Conservation (phyloP, 2,329 filamentous ascomycete species). For the Monosporascus sp. region DNA sequence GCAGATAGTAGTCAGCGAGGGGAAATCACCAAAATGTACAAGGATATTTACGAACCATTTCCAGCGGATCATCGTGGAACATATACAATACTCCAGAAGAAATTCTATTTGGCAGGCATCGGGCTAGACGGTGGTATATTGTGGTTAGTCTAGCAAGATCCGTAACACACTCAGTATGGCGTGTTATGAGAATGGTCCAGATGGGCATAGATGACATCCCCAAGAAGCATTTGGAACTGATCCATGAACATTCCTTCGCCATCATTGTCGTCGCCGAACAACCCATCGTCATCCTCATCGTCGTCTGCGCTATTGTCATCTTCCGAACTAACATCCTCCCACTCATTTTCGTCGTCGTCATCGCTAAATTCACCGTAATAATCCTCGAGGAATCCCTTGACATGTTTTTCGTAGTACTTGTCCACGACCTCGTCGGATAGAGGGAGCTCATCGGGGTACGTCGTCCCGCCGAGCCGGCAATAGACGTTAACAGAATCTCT, state of each 20-base stretch:
- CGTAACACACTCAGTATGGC: neutral
- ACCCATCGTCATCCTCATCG: neutral
- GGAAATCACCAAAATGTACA: too few relatives aligned
- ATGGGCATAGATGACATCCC: neutral
- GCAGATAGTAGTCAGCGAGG: too few relatives aligned
- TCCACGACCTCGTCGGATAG: conserved; percentile 6
- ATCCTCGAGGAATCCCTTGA: conserved; percentile 5
- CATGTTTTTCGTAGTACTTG: conserved; percentile 9
- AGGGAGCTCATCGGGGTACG: conserved; percentile 13
- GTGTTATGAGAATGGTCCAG: too few relatives aligned
- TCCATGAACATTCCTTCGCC: neutral
- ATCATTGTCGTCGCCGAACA: neutral
- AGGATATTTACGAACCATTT: too few relatives aligned
- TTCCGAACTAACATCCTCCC: conserved; percentile 1
- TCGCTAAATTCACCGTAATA: neutral
- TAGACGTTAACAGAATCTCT: conserved; percentile 12
- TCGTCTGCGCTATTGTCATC: neutral
- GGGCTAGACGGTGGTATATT: too few relatives aligned
- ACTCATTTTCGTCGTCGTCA: neutral
- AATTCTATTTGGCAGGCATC: too few relatives aligned
- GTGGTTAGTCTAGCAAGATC: neutral
- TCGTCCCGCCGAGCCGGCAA: conserved; percentile 9
- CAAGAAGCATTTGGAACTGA: neutral
- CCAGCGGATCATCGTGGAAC: too few relatives aligned
- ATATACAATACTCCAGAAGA: too few relatives aligned